Conservation (phyloP, 2,329 filamentous ascomycete species). For the Fusarium xylarioides region DNA sequence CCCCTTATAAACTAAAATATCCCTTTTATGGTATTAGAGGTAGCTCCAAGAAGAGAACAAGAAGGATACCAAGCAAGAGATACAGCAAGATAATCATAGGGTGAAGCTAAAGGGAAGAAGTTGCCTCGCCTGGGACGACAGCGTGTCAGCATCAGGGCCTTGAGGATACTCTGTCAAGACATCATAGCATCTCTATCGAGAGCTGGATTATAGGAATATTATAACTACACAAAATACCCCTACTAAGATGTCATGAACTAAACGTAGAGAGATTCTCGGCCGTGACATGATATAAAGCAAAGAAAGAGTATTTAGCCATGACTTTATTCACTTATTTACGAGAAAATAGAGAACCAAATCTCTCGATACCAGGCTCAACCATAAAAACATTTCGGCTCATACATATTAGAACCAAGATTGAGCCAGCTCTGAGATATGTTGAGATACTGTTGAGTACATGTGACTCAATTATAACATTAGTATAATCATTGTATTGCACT, state of each 20-base stretch:
- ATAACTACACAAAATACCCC: not conserved
- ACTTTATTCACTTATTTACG: not conserved
- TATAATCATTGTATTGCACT: not conserved
- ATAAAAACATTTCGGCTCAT: no score
- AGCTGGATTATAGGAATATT: not conserved
- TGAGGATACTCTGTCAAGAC: not conserved
- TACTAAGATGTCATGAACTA: not conserved
- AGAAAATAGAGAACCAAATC: not conserved
- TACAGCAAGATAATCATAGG: not conserved
- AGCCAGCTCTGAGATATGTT: rapidly evolving
- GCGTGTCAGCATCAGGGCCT: not conserved
- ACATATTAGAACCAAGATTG: not conserved
- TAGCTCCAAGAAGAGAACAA: not conserved
- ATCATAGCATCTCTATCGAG: no score
- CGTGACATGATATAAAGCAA: not conserved
- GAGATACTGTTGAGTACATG: no score
- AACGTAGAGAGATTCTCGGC: not conserved
- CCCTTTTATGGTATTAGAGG: rapidly evolving
- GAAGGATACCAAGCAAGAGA: not conserved
- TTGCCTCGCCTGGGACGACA: not conserved
- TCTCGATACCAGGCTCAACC: not conserved
- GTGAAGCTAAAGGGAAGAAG: not conserved
- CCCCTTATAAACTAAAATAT: no score
- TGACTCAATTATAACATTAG: no score
- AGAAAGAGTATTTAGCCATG: not conserved